Percentiles rank a stretch among this genome's conserved stretches.
Evolutionary conservation across 352 stramenopile species (phyloP).

Genomic region (Thraustotheca clavata): DNA sequence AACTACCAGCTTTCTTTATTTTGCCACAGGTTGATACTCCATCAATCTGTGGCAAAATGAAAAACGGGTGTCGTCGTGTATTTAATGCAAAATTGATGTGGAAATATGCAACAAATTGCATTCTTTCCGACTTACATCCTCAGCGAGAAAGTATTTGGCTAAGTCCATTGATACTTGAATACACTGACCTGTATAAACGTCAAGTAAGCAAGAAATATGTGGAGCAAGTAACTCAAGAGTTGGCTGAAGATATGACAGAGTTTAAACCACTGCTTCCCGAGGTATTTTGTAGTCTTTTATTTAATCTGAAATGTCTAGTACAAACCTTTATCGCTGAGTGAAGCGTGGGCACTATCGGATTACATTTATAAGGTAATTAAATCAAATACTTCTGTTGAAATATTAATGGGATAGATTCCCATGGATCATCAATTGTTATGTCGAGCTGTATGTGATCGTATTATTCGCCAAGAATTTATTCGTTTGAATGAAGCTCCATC

Average conservation of each 20-base stretch:
- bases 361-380: constrained; percentile 33
- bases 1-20: background rate
- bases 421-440: constrained; percentile 8
- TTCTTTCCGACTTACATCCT: constrained; percentile 28
- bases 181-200: constrained; percentile 52
- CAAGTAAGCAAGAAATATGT: constrained; percentile 18
- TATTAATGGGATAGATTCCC: constrained; percentile 4
- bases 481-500: background rate
- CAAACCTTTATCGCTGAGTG: constrained; percentile 31
- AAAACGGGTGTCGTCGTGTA: background rate
- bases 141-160: background rate
- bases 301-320: background rate
- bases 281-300: background rate
- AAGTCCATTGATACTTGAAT: constrained; percentile 23
- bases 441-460: background rate
- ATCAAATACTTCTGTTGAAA: no score
- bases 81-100: constrained; percentile 39
- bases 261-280: background rate
- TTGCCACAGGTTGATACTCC: background rate
- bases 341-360: constrained; percentile 63
- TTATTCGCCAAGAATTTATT: constrained; percentile 18
- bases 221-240: background rate
- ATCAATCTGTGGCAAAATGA: background rate
- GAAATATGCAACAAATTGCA: constrained; percentile 45
- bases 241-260: background rate